Conservation (phyloP, 345 rosid species). For the Aegle marmelos region DNA sequence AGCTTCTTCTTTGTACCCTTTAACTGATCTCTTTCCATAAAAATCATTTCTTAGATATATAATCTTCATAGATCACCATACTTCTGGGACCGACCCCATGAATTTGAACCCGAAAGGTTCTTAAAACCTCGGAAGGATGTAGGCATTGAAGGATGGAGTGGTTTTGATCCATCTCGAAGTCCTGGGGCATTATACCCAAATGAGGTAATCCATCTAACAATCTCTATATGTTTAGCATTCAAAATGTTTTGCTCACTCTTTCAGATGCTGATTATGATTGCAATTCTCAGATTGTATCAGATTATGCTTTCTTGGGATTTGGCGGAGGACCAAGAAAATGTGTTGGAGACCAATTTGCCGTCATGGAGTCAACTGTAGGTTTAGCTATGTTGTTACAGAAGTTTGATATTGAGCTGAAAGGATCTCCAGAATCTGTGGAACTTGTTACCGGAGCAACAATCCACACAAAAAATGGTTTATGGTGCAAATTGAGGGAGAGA, state of each 20-base stretch:
- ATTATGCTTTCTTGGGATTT: constrained; percentile 84
- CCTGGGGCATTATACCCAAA: constrained; percentile 88
- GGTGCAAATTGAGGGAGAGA: constrained; percentile 81
- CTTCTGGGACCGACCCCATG: constrained; percentile 75
- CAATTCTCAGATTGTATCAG: constrained; percentile 58
- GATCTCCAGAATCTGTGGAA: constrained; percentile 70
- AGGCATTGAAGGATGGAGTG: constrained; percentile 84
- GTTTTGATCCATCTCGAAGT: constrained; percentile 90
- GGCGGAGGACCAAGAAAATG: constrained; percentile 97
- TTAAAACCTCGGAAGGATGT: constrained; percentile 42
- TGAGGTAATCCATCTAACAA: constrained; percentile 45
- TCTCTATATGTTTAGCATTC: not conserved
- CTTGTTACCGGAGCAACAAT: constrained; percentile 88
- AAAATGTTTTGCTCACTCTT: not conserved
- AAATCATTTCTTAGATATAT: constrained; percentile 50
- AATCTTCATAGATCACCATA: constrained; percentile 93
- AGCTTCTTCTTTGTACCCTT: not conserved
- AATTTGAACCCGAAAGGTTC: constrained; percentile 86
- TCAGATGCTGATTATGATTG: constrained; percentile 14
- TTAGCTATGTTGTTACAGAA: constrained; percentile 74
- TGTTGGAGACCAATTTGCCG: constrained; percentile 92
- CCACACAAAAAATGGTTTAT: constrained; percentile 79
- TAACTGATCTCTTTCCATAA: not conserved
- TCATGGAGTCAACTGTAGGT: constrained; percentile 86
- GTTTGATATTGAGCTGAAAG: constrained; percentile 68